A percentile compares a stretch with the other conserved stretches of the same genome.
phyloP scores from a whole-genome alignment of 306 rosid species.

The Cotoneaster glaucophyllus region DNA sequence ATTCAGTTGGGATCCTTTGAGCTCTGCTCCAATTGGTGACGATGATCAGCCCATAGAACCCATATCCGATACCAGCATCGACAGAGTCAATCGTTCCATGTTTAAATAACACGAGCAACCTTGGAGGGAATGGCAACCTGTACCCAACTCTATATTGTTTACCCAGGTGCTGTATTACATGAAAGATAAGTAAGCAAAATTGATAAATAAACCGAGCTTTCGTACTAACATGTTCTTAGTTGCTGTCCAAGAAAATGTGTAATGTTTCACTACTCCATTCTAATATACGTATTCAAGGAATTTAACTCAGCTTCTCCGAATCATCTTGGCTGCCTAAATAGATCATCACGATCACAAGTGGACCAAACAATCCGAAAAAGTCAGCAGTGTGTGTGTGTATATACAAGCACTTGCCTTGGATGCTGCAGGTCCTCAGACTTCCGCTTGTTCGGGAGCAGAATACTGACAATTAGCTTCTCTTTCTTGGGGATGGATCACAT shows the following conservation, averaged over 20 bases:
- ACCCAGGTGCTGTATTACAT: not conserved
- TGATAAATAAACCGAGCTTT: too few species aligned
- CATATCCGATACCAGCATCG: conserved; percentile 59
- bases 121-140: not conserved
- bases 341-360: not conserved
- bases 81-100: conserved; percentile 61
- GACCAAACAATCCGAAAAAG: not conserved
- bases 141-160: not conserved
- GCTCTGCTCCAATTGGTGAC: conserved; percentile 19
- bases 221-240: too few species aligned
- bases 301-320: not conserved
- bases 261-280: not conserved
- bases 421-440: not conserved
- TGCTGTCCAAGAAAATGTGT: not conserved
- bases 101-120: conserved; percentile 26
- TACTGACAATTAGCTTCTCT: not conserved
- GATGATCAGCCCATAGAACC: conserved; percentile 74
- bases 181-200: too few species aligned
- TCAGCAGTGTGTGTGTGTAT: not conserved
- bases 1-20: conserved; percentile 64
- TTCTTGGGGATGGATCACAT: not conserved
- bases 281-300: not conserved
- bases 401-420: not conserved
- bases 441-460: not conserved
- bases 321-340: not conserved